These are phyloP conservation scores for Calcarisporium arbuscula DNA, from an alignment of 2,329 filamentous ascomycete genomes.

Conservation along the genomic window DNA sequence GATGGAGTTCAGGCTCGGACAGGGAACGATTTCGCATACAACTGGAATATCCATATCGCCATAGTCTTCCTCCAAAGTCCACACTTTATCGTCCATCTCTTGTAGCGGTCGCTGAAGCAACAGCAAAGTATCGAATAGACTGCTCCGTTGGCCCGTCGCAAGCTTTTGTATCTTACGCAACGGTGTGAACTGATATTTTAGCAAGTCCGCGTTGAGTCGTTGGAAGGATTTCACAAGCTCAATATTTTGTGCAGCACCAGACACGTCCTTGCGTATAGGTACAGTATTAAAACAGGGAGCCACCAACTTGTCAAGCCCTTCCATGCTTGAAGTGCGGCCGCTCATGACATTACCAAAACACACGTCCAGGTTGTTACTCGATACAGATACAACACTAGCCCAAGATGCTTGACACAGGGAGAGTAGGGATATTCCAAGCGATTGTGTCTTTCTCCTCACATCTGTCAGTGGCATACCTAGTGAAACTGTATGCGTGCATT, in stretches of 20 bases:
- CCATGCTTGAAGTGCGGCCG: slow-evolving; percentile 62
- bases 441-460: slow-evolving; percentile 43
- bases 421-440: slow-evolving; percentile 55
- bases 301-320: slow-evolving; percentile 65
- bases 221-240: slow-evolving; percentile 58
- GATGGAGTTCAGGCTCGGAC: slow-evolving; percentile 43
- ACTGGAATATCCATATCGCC: slow-evolving; percentile 69
- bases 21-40: slow-evolving; percentile 67
- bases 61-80: slow-evolving; percentile 50
- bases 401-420: slow-evolving; percentile 67
- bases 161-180: slow-evolving; percentile 62
- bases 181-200: slow-evolving; percentile 69
- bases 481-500: slow-evolving; percentile 20
- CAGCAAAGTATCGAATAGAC: slow-evolving; percentile 74
- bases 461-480: slow-evolving; percentile 32
- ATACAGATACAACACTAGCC: slow-evolving; percentile 55
- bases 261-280: slow-evolving; percentile 57
- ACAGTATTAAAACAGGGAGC: slow-evolving; percentile 91
- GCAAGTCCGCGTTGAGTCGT: slow-evolving; percentile 50
- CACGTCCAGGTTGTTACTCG: slow-evolving; percentile 55
- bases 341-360: slow-evolving; percentile 86
- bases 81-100: slow-evolving; percentile 48
- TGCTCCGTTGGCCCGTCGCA: slow-evolving; percentile 33
- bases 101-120: slow-evolving; percentile 65
- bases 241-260: slow-evolving; percentile 39